Evolutionary conservation across 176 grass and related monocot genomes (phyloP).

Genomic region (Carex pumila): DNA sequence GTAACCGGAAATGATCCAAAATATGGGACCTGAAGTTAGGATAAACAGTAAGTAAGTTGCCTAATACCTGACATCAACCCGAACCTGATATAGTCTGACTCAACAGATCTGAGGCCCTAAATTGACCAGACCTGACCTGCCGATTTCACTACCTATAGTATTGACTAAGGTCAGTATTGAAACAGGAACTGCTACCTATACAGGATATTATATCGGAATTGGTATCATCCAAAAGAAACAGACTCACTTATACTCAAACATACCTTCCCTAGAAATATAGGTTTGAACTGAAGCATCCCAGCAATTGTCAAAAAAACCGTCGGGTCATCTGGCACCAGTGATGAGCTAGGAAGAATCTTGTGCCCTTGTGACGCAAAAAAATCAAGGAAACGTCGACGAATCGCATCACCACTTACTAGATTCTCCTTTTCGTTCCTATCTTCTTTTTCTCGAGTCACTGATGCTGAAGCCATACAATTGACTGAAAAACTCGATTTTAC

Average conservation of each 20-base stretch:
- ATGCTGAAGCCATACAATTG: slow-evolving; percentile 29
- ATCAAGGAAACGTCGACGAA: slow-evolving; percentile 70
- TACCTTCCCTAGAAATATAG: slow-evolving; percentile 95
- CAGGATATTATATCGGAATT: not conserved
- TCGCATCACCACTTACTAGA: slow-evolving; percentile 46
- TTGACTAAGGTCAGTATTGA: too few species aligned
- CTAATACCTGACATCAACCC: too few species aligned
- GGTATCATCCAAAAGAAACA: not conserved
- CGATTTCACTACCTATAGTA: too few species aligned
- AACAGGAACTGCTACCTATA: not conserved
- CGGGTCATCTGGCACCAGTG: slow-evolving; percentile 86
- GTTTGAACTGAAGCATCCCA: slow-evolving; percentile 99
- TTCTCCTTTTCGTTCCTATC: slow-evolving; percentile 9
- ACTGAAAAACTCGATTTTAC: not conserved
- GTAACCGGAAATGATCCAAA: too few species aligned
- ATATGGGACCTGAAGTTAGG: too few species aligned
- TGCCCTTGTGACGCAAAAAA: slow-evolving; percentile 76
- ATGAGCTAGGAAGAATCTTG: slow-evolving; percentile 81
- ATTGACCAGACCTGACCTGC: too few species aligned
- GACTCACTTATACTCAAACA: not conserved
- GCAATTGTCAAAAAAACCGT: slow-evolving; percentile 91
- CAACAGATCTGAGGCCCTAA: too few species aligned
- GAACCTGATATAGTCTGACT: too few species aligned
- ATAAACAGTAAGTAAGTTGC: too few species aligned
- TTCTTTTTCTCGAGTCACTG: slow-evolving; percentile 25